These are phyloP conservation scores for Solanum virginianum DNA, from an alignment of 257 asterid species.

Conservation along the genomic window DNA sequence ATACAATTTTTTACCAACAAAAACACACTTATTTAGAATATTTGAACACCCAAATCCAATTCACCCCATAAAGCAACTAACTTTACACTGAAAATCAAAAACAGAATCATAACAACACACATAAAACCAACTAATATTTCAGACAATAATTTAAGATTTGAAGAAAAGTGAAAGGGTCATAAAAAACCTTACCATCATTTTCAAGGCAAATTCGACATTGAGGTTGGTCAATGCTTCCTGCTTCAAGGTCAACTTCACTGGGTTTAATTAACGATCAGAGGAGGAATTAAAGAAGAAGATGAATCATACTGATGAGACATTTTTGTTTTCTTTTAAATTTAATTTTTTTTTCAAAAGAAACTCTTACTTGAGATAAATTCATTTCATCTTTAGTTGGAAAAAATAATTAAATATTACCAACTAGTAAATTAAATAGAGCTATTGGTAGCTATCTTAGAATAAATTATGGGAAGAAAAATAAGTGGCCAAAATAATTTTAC, in stretches of 20 bases:
- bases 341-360: neutral
- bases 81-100: neutral
- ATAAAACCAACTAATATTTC: neutral
- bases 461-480: neutral
- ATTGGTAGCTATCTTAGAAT: too few species aligned
- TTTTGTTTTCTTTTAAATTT: constrained; percentile 12
- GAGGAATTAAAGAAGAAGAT: constrained; percentile 54
- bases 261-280: constrained; percentile 36
- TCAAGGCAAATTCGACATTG: constrained; percentile 99
- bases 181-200: constrained; percentile 43
- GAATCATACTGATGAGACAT: constrained; percentile 42
- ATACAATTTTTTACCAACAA: neutral
- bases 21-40: neutral
- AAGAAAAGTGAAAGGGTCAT: neutral
- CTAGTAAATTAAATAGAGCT: too few species aligned
- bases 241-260: constrained; percentile 86
- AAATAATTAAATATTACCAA: too few species aligned
- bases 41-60: neutral
- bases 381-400: neutral
- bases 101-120: neutral
- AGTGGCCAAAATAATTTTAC: neutral
- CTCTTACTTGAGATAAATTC: neutral
- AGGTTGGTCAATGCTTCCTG: constrained; percentile 76
- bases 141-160: neutral
- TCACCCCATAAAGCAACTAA: neutral